Evolutionary conservation across 345 rosid genomes (phyloP).

Genomic region (Eucalyptus polyanthemos): DNA sequence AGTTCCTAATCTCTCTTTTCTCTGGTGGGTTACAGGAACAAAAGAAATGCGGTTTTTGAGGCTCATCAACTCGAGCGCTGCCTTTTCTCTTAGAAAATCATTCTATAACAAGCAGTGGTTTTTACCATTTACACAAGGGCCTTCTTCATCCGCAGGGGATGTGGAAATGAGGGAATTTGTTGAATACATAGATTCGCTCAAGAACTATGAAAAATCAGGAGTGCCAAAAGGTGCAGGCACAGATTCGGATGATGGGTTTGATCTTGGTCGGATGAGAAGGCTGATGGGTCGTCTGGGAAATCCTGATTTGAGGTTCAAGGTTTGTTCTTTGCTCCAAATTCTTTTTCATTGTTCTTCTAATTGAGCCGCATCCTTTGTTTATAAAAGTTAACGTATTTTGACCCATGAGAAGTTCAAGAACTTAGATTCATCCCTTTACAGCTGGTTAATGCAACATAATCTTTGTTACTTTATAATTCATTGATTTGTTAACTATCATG

Average conservation of each 20-base stretch:
- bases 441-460: background rate
- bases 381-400: background rate
- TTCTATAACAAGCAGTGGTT: background rate
- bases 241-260: slow-evolving; percentile 77
- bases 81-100: background rate
- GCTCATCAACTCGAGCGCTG: background rate
- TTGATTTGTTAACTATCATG: background rate
- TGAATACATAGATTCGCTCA: slow-evolving; percentile 63
- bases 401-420: background rate
- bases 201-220: slow-evolving; percentile 80
- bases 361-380: background rate
- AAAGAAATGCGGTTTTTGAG: background rate
- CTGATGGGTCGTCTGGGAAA: slow-evolving; percentile 65
- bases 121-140: background rate
- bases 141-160: slow-evolving; percentile 8
- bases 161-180: slow-evolving; percentile 43
- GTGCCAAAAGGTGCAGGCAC: slow-evolving; percentile 83
- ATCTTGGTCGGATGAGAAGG: slow-evolving; percentile 71
- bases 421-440: background rate
- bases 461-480: background rate
- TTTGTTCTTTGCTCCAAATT: background rate
- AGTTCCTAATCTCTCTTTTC: background rate
- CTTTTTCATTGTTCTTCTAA: background rate
- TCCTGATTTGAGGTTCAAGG: slow-evolving; percentile 77
- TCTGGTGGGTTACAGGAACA: background rate